A percentile compares a stretch with the other conserved stretches of the same genome.
phyloP scores from a whole-genome alignment of 805 yeast species.

The Candida silvicultrix region DNA sequence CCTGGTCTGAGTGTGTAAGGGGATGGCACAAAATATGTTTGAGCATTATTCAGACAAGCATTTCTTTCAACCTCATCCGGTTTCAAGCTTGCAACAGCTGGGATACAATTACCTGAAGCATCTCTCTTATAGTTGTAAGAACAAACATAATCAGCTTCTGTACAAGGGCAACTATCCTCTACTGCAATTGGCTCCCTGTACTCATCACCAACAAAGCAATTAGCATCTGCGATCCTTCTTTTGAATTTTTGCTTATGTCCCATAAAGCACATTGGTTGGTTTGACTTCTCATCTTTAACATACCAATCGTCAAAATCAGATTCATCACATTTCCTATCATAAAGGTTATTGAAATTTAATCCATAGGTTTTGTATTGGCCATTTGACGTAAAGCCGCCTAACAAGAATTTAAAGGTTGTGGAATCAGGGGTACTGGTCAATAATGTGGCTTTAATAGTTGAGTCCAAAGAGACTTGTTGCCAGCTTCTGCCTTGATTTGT shows the following conservation, averaged over 20 bases:
- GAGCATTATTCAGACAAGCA: slow-evolving; percentile 23
- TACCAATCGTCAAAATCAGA: slow-evolving; percentile 61
- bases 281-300: slow-evolving; percentile 33
- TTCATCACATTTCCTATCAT: slow-evolving; percentile 30
- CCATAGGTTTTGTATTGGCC: slow-evolving; percentile 20
- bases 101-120: slow-evolving; percentile 41
- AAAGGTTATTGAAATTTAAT: slow-evolving; percentile 55
- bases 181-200: slow-evolving; percentile 30
- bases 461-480: slow-evolving; percentile 43
- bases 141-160: slow-evolving; percentile 67
- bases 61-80: slow-evolving; percentile 20
- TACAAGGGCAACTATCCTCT: slow-evolving; percentile 60
- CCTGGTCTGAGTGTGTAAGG: slow-evolving; percentile 40
- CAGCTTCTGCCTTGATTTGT: slow-evolving; percentile 72
- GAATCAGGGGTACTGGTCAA: slow-evolving; percentile 65
- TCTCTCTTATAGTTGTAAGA: slow-evolving; percentile 39
- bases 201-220: slow-evolving; percentile 42
- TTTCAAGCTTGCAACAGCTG: slow-evolving; percentile 16
- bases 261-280: slow-evolving; percentile 45
- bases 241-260: slow-evolving; percentile 61
- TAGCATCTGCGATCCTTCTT: slow-evolving; percentile 58
- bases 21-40: slow-evolving; percentile 19
- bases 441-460: slow-evolving; percentile 31
- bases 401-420: slow-evolving; percentile 50
- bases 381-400: slow-evolving; percentile 34